phyloP scores from a whole-genome alignment of 2,329 filamentous ascomycete species.

The Sporothrix curviconia region DNA sequence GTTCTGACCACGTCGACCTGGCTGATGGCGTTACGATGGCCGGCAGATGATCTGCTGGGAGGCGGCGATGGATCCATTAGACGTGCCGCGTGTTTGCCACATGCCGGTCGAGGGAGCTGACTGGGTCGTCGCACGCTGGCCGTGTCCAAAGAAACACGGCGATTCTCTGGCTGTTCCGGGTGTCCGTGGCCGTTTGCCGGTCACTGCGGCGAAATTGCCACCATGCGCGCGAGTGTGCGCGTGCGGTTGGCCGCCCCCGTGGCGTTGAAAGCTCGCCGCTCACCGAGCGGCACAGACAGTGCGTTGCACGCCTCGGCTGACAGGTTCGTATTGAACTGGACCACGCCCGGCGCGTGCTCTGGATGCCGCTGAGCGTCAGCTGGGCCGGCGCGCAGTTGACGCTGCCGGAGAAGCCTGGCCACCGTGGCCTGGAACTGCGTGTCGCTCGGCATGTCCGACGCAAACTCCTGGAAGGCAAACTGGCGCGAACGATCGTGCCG shows the following conservation, averaged over 20 bases:
- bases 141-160: conserved; percentile 22
- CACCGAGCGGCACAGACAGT: too few relatives aligned
- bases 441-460: conserved; percentile 19
- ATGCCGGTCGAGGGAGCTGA: too few relatives aligned
- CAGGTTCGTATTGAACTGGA: conserved; percentile 27
- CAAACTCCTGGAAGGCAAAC: conserved; percentile 33
- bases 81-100: too few relatives aligned
- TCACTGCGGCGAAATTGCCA: too few relatives aligned
- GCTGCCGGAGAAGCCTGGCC: conserved; percentile 28
- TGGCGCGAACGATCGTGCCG: conserved; percentile 27
- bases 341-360: conserved; percentile 16
- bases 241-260: conserved; percentile 17
- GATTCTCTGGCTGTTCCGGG: too few relatives aligned
- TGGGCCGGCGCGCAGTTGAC: conserved; percentile 29
- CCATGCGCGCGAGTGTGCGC: conserved; percentile 21
- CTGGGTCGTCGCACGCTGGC: too few relatives aligned
- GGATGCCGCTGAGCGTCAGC: conserved; percentile 23
- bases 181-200: too few relatives aligned
- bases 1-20: conserved; percentile 22
- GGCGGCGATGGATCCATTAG: conserved; percentile 19
- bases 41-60: conserved; percentile 26
- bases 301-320: conserved; percentile 14
- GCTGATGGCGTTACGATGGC: conserved; percentile 23
- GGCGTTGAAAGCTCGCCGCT: too few relatives aligned
- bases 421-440: conserved; percentile 28